Base-by-base conservation (phyloP, 345 rosid species). In the Heritiera littoralis region DNA sequence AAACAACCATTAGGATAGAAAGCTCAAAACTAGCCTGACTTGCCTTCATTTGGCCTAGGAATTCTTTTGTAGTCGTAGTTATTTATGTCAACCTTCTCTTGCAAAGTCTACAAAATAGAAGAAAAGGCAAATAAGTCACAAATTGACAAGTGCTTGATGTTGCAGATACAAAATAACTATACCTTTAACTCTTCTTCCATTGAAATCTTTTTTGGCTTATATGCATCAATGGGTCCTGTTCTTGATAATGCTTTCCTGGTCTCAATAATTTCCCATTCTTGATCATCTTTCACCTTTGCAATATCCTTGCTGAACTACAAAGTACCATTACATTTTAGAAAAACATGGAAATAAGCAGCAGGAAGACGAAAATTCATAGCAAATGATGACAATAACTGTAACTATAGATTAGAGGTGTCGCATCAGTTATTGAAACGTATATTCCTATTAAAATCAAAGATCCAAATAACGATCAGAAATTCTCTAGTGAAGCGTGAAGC, bases 221-320 rank as follows among this genome's bases (percentile, higher is more conserved):
- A 94, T 70, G 93, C 90, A 77, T 86, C 89, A 0, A 87, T 38
- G 15, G 97, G 95, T 75, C 99, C 97, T 15, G 93, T 89, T 85
- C 90, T 91, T 17, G 97, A 92, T 74, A 96, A 81, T 7, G 95
- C 97, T 64, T 88, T 91, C 82, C 89, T 87, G 20, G 92, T 87
- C 90, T 96, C 95, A 18, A 88, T 89, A 23, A 96, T 90, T 77
- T 96, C 94, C 97, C 98, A 96, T 87, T 92, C 98, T 67, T 90
- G 89, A 38, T 92, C 97, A 45, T 94, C 97, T 85, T 89, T 90
- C 81, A 92, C 97, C 87, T 90, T 92, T 35, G 93, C 89, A 9
- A 92, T 91, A 82, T 94, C 97, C 91, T 92, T 92, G 87, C 98
- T 93, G 93, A 83, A 84, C 83, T 74, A 88, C 78, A 77, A 82